A percentile compares a stretch with the other conserved stretches of the same genome.
phyloP scores from a whole-genome alignment of 2,329 filamentous ascomycete species.

The Penicillium sp. region DNA sequence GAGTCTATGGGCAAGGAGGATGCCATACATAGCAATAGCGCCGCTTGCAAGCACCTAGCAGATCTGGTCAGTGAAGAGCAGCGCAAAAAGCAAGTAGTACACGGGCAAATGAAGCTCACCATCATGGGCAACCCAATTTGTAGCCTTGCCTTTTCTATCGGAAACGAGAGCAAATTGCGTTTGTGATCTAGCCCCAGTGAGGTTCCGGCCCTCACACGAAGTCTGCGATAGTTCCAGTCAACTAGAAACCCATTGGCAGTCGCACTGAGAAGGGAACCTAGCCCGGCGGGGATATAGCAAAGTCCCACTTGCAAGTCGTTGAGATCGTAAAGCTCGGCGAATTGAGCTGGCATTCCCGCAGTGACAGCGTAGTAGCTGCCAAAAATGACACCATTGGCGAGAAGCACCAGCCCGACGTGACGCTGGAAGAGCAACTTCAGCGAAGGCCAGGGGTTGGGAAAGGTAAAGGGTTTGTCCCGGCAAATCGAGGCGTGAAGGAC shows the following conservation, averaged over 20 bases:
- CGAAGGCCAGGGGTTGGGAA: constrained; percentile 36
- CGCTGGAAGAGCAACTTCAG: constrained; percentile 36
- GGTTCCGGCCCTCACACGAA: constrained; percentile 51
- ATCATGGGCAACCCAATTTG: constrained; percentile 35
- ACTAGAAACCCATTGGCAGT: constrained; percentile 38
- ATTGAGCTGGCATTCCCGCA: constrained; percentile 47
- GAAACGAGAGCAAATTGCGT: constrained; percentile 54
- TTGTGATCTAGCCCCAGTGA: constrained; percentile 59
- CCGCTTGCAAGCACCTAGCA: constrained; percentile 15
- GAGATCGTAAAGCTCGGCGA: constrained; percentile 46
- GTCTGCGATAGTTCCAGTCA: constrained; percentile 70
- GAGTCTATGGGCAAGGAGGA: constrained; percentile 6
- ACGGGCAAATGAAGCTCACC: constrained; percentile 1
- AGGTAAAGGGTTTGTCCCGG: neutral
- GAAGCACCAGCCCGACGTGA: constrained; percentile 34
- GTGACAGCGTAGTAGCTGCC: constrained; percentile 49
- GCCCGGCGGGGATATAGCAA: constrained; percentile 32
- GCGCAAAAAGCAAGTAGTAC: neutral
- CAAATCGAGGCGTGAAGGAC: neutral
- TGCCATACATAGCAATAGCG: constrained; percentile 14
- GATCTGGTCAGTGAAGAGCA: neutral
- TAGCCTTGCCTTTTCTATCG: constrained; percentile 45
- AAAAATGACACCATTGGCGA: constrained; percentile 44
- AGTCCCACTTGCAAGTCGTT: constrained; percentile 46
- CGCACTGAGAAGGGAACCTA: constrained; percentile 29